A percentile compares a stretch with the other conserved stretches of the same genome.
Evolutionary conservation across 352 stramenopile species (phyloP).

Genomic region (Blastocystis sp.): DNA sequence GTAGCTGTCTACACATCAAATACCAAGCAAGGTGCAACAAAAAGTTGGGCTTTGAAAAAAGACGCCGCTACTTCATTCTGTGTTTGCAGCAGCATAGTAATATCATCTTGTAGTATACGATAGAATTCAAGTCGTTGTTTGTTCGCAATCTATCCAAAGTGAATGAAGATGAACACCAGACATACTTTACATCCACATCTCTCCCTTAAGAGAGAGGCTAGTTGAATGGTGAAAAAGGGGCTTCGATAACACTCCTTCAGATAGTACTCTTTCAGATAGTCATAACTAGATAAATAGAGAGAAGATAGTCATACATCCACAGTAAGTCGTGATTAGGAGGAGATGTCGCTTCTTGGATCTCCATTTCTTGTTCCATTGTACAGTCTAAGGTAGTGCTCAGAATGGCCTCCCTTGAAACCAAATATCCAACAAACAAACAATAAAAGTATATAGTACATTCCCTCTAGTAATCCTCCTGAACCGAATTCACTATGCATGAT

Average conservation of each 20-base stretch:
- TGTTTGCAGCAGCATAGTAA: neutral
- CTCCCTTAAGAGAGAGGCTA: neutral
- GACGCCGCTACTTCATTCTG: neutral
- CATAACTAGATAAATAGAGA: neutral
- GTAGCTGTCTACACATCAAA: neutral
- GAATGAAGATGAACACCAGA: neutral
- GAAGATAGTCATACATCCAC: neutral
- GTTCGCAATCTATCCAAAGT: neutral
- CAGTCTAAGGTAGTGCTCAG: neutral
- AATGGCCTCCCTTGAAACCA: neutral
- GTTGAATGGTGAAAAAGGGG: neutral
- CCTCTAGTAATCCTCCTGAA: conserved; percentile 21
- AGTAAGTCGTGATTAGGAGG: neutral
- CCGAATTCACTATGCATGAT: neutral
- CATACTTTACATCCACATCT: neutral
- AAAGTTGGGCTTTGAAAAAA: neutral
- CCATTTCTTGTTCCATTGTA: neutral
- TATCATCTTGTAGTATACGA: neutral
- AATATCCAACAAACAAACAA: conserved; percentile 14
- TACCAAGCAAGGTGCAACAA: neutral
- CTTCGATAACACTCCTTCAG: neutral
- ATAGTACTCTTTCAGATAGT: neutral
- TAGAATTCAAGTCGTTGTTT: neutral
- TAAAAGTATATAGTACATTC: conserved; percentile 12
- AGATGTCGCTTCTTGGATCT: neutral